Base-by-base conservation (phyloP, 1,139 yeast genomes). In the Hanseniaspora gamundiae region DNA sequence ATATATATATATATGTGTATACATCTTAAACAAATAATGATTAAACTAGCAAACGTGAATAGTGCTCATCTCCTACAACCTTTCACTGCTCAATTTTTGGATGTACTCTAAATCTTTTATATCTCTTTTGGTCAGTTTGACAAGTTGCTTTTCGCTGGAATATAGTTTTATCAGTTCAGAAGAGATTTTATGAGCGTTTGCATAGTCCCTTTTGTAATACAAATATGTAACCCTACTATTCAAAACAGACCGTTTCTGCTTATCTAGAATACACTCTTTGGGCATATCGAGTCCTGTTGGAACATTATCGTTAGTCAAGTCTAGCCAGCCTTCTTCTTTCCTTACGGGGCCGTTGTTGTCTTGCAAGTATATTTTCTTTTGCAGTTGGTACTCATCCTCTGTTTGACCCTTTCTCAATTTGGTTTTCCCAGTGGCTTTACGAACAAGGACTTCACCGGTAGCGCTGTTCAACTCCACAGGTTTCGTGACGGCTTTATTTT, bases 331-430 rank as follows among this genome's bases (percentile, higher is more conserved):
- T 3, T 59, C 62, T 0, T 71, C 68, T 47, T 75, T 73, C 21
- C 73, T 52, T 2, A 64, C 60, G 0, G 85, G 85, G 0, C 86
- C 86, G 1, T 61, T 48, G 2, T 50, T 46, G 45, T 57, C 59
- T 2, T 48, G 35, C 35, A 48, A 47, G 55, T 74, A 80, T 47
- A 67, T 69, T 2, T 45, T 38, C 45, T 63, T 60, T 52, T 80
- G 85, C 4, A 48, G 54, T 19, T 52, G 56, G 50, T 61, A 80
- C 42, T 72, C 77, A 47, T 74, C 81, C 38, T 70, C 74, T 1
- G 76, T 56, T 54, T 80, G 87, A 0, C 74, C 76, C 51, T 77
- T 79, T 36, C 87, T 62, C 8, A 65, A 51, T 39, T 62, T 63
- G 10, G 55, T 48, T 42, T 62, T 58, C 0, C 73, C 73, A 2